These are phyloP conservation scores for Grosmannia clavigera DNA, from an alignment of 2,329 filamentous ascomycete species.

Conservation along the genomic window DNA sequence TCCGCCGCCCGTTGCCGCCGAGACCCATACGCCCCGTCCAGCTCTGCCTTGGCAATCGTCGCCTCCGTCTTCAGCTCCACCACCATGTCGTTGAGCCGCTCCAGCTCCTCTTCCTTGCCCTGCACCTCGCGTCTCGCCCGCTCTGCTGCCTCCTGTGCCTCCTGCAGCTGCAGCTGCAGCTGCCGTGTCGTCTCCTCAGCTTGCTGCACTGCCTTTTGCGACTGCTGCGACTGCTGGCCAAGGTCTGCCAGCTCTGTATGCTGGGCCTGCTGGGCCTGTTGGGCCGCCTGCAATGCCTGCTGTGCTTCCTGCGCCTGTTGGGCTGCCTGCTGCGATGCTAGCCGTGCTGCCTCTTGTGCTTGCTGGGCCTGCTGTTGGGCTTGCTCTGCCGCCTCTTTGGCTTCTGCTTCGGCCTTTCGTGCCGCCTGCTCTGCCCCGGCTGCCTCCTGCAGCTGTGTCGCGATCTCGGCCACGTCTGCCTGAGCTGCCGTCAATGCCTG, in stretches of 20 bases:
- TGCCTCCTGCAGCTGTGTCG: slow-evolving; percentile 20
- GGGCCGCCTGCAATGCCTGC: neutral
- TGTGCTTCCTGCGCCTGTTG: neutral
- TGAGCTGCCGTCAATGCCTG: slow-evolving; percentile 25
- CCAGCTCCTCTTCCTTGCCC: slow-evolving; percentile 32
- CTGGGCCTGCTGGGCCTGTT: slow-evolving; percentile 4
- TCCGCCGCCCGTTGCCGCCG: slow-evolving; percentile 47
- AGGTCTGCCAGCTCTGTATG: no score
- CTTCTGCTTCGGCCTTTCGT: slow-evolving; percentile 10
- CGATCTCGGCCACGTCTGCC: slow-evolving; percentile 24
- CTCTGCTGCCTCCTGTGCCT: slow-evolving; percentile 12
- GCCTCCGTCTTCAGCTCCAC: slow-evolving; percentile 50
- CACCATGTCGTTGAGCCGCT: slow-evolving; percentile 36
- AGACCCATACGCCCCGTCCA: slow-evolving; percentile 49
- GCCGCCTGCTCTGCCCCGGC: slow-evolving; percentile 15
- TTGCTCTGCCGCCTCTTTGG: neutral
- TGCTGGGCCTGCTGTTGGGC: neutral
- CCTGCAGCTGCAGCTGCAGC: neutral
- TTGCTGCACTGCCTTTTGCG: neutral
- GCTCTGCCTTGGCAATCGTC: slow-evolving; percentile 47
- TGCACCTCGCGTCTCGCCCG: slow-evolving; percentile 17
- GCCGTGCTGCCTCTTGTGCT: neutral
- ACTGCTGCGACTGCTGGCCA: neutral
- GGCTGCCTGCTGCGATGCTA: slow-evolving; percentile 12
- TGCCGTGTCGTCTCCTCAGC: slow-evolving; percentile 13